These are phyloP conservation scores for Adiantum capillusveneris DNA, from an alignment of 75 land plant species.

Conservation along the genomic window DNA sequence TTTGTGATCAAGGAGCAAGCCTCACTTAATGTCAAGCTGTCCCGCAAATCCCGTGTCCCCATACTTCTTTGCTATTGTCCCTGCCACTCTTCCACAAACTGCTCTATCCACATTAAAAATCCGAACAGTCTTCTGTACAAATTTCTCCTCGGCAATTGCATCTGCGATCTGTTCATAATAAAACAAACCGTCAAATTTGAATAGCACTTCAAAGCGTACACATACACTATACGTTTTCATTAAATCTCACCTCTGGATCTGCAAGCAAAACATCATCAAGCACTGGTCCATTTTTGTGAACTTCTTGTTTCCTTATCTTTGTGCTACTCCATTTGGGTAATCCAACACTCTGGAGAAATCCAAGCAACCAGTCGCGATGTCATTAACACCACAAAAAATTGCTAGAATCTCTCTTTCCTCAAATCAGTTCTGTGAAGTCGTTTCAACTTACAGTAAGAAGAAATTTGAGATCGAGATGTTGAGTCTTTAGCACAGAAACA, in stretches of 20 bases:
- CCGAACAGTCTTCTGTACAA: constrained; percentile 50
- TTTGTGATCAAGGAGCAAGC: background rate
- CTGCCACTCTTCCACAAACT: constrained; percentile 93
- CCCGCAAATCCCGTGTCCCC: constrained; percentile 98
- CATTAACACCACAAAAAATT: too few species aligned
- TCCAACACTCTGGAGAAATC: constrained; percentile 52
- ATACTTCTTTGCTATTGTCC: constrained; percentile 86
- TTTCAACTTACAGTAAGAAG: constrained; percentile 61
- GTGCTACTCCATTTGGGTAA: constrained; percentile 83
- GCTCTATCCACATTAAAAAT: constrained; percentile 91
- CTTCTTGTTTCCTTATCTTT: constrained; percentile 72
- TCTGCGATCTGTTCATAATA: constrained; percentile 48
- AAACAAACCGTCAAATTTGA: too few species aligned
- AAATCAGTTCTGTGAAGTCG: background rate
- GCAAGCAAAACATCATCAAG: constrained; percentile 82
- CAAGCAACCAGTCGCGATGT: too few species aligned
- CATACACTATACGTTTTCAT: too few species aligned
- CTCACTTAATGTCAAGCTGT: constrained; percentile 83
- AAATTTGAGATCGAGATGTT: constrained; percentile 77
- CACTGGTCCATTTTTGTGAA: constrained; percentile 85
- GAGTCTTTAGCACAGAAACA: constrained; percentile 75
- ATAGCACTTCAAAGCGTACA: too few species aligned
- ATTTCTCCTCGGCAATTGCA: constrained; percentile 83
- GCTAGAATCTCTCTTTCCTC: too few species aligned
- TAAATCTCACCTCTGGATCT: constrained; percentile 81